Evolutionary conservation across 805 yeast genomes (phyloP).

Genomic region (Starmerella vitae): DNA sequence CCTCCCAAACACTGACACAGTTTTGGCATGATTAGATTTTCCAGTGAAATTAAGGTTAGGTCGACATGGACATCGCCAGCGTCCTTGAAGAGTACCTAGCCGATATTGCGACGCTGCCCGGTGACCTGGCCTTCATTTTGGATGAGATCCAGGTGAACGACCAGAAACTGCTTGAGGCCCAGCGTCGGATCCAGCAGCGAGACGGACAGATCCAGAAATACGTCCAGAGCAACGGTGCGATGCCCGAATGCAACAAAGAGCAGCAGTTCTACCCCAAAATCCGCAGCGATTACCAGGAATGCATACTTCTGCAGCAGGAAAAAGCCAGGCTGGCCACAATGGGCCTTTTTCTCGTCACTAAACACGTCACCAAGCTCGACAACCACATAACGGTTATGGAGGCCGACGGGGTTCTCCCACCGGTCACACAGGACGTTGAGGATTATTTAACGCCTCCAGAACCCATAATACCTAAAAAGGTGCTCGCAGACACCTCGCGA

Average conservation of each 20-base stretch:
- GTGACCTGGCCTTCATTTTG: constrained; percentile 66
- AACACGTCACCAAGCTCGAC: constrained; percentile 61
- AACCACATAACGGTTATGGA: constrained; percentile 64
- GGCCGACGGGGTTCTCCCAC: constrained; percentile 59
- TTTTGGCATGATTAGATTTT: too few relatives aligned
- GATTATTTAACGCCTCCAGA: constrained; percentile 15
- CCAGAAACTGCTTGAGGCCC: constrained; percentile 45
- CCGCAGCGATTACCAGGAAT: constrained; percentile 48
- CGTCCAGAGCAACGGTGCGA: constrained; percentile 69
- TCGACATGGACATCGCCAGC: constrained; percentile 77
- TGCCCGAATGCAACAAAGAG: constrained; percentile 72
- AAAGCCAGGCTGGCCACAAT: constrained; percentile 72
- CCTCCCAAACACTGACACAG: too few relatives aligned
- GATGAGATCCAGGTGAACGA: constrained; percentile 70
- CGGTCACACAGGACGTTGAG: constrained; percentile 14
- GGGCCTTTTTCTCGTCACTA: constrained; percentile 60
- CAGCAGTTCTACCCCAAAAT: constrained; percentile 50
- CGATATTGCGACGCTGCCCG: constrained; percentile 63
- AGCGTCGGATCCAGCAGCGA: constrained; percentile 51
- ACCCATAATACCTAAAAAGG: constrained; percentile 5
- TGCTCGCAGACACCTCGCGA: constrained; percentile 4
- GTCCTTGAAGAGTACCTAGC: constrained; percentile 54
- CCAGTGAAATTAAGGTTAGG: too few relatives aligned
- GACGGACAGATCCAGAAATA: constrained; percentile 75
- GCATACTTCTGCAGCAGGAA: constrained; percentile 54